Conservation (phyloP, 352 stramenopile species). For the Phytophthora agathidicida region DNA sequence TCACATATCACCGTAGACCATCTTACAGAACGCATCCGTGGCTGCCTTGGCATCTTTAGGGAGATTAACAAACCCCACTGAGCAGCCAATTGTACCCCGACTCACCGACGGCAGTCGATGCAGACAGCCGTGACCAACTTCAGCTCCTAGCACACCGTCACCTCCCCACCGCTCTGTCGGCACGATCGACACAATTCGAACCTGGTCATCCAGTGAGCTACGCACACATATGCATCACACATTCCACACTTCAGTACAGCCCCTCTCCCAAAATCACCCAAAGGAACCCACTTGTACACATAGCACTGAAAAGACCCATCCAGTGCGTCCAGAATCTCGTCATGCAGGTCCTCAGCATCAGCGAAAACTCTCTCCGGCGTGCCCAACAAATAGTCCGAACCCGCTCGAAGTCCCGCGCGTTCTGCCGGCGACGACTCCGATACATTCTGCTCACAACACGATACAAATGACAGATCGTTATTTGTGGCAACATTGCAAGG, state of each 20-base stretch:
- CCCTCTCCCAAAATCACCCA: neutral
- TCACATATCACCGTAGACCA: slow-evolving; percentile 2
- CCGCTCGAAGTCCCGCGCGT: slow-evolving; percentile 86
- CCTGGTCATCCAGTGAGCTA: slow-evolving; percentile 91
- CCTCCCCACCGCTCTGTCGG: slow-evolving; percentile 90
- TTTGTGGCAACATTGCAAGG: neutral
- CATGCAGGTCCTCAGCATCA: slow-evolving; percentile 86
- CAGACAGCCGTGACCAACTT: slow-evolving; percentile 96
- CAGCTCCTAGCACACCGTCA: slow-evolving; percentile 92
- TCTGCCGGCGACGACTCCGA: slow-evolving; percentile 89
- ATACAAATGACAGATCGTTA: slow-evolving; percentile 1
- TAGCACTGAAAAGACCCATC: slow-evolving; percentile 97
- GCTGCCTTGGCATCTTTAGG: slow-evolving; percentile 70
- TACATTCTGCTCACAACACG: slow-evolving; percentile 63
- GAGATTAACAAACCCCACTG: slow-evolving; percentile 82
- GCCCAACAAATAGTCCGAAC: slow-evolving; percentile 95
- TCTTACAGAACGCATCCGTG: slow-evolving; percentile 81
- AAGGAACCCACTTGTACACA: slow-evolving; percentile 92
- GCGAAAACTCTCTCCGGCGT: slow-evolving; percentile 91
- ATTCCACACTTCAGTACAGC: neutral
- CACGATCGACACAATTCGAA: slow-evolving; percentile 91
- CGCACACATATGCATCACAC: neutral
- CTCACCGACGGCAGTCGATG: slow-evolving; percentile 91
- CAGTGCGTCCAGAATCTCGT: slow-evolving; percentile 90
- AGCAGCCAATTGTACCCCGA: slow-evolving; percentile 61